Base-by-base conservation (phyloP, 2,329 filamentous ascomycete genomes). In the Aureobasidium melanogenum region DNA sequence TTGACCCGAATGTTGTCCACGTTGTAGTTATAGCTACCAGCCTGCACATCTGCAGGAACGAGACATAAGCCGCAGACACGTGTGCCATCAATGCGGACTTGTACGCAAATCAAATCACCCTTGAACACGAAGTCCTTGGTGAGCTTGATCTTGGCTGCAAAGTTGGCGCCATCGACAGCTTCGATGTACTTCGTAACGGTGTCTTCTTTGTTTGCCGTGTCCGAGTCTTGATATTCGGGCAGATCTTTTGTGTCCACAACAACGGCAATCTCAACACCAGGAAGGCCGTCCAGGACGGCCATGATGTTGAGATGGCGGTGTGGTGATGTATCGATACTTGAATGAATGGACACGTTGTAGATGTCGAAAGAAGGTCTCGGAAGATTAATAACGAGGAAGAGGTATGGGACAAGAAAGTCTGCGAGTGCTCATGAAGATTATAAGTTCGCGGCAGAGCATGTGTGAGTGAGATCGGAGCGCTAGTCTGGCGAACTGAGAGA, bases 141-240 rank as follows among this genome's bases (percentile, higher is more conserved):
- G 9, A 62, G 39, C 10, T 56, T 63, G 32, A 64, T 44, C 24
- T 46, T 39, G 12, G 69, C 59, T 10, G 58, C 56, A 54, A 68
- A 70, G 26, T n/a, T 46, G 34, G 66, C 55, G n/a, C 54, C 64
- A 10, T 62, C 51, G 1, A 48, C 51, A 7, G 63, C 66, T 46
- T 67, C 65, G 36, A 70, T 59, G 62, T 68, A 70, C 14, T 63
- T 63, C 5, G 63, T 68, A 12, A 64, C 56, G 0, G 63, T 65
- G 32, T 60, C 54, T 12, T 39, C 24, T 15, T 62, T 39, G 15
- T 64, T 58, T 17, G 61, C 56, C 2, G 22, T 28, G 6, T 64
- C 54, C 1, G 44, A 8, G 15, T 67, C 66, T 6, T 38, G 59
- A 50, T 69, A 63, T 47, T 70, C 68, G 26, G 61, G 47, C 3